These are phyloP conservation scores for Leishmania lainsoni DNA, from an alignment of 208 protist genomes.

Conservation along the genomic window DNA sequence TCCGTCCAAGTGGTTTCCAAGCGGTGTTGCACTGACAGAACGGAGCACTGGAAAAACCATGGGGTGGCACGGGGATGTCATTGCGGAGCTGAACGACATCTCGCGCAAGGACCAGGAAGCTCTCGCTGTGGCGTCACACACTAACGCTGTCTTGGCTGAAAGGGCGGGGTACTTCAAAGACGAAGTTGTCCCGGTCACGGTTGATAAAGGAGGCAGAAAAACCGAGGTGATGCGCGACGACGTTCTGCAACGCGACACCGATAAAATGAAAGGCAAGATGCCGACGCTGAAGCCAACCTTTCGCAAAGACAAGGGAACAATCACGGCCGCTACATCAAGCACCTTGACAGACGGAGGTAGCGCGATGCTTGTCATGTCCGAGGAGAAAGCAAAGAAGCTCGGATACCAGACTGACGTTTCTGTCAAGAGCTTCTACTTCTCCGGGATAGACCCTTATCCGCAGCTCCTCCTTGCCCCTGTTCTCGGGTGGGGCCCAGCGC, in stretches of 20 bases:
- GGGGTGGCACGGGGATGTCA: constrained; percentile 88
- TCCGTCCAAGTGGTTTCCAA: constrained; percentile 70
- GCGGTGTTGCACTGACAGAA: constrained; percentile 55
- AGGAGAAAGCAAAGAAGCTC: constrained; percentile 77
- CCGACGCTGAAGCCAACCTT: constrained; percentile 73
- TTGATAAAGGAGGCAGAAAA: constrained; percentile 46
- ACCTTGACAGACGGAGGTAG: constrained; percentile 82
- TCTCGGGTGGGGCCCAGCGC: constrained; percentile 69
- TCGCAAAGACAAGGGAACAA: constrained; percentile 74
- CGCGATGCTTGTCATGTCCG: constrained; percentile 86
- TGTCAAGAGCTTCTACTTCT: constrained; percentile 71
- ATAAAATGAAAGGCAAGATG: constrained; percentile 70
- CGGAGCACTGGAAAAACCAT: constrained; percentile 89
- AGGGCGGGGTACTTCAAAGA: constrained; percentile 75
- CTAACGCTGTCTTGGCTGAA: constrained; percentile 61
- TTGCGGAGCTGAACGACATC: constrained; percentile 80
- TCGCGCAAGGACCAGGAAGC: constrained; percentile 69
- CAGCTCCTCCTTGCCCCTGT: constrained; percentile 87
- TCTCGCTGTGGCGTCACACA: constrained; percentile 68
- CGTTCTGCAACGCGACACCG: constrained; percentile 62
- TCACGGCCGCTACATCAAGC: constrained; percentile 82
- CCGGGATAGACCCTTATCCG: constrained; percentile 86
- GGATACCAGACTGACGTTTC: constrained; percentile 76
- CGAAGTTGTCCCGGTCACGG: constrained; percentile 66
- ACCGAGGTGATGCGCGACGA: constrained; percentile 61